Conservation (phyloP, 2,329 filamentous ascomycete genomes). For the Fusarium foetens region DNA sequence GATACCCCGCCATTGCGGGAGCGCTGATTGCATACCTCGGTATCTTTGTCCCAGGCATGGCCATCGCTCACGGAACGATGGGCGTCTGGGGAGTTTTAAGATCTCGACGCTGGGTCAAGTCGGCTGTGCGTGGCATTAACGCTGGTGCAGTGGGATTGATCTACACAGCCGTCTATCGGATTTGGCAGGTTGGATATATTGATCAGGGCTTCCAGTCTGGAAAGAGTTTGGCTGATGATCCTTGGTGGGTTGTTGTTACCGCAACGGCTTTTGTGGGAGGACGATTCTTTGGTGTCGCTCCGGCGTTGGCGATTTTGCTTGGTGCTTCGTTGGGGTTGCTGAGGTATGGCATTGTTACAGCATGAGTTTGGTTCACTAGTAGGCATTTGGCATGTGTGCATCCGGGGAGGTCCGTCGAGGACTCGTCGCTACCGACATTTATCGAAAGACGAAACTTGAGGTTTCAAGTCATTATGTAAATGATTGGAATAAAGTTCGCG, state of each 20-base stretch:
- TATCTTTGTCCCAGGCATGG: conserved; percentile 63
- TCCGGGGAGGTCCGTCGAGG: too few relatives aligned
- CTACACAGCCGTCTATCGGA: conserved; percentile 71
- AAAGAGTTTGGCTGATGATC: conserved; percentile 64
- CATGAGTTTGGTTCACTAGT: accelerated
- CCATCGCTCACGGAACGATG: conserved; percentile 61
- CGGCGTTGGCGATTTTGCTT: background rate
- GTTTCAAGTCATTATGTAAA: background rate
- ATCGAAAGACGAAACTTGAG: background rate
- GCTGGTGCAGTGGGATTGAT: conserved; percentile 69
- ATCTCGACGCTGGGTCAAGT: conserved; percentile 57
- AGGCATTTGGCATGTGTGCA: too few relatives aligned
- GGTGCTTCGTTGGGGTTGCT: conserved; percentile 12
- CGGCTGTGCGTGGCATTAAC: conserved; percentile 65
- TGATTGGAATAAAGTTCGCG: too few relatives aligned
- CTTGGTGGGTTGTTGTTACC: conserved; percentile 72
- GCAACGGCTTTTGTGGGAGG: conserved; percentile 47
- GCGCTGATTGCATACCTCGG: conserved; percentile 63
- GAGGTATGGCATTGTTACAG: conserved; percentile 3
- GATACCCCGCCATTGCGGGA: conserved; percentile 54
- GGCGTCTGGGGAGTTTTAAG: conserved; percentile 66
- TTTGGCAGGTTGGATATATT: conserved; percentile 71
- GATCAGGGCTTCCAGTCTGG: conserved; percentile 60
- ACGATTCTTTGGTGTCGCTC: background rate
- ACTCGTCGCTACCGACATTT: too few relatives aligned